Evolutionary conservation across 306 rosid genomes (phyloP).

Genomic region (Dalbergia cochinchinensis): DNA sequence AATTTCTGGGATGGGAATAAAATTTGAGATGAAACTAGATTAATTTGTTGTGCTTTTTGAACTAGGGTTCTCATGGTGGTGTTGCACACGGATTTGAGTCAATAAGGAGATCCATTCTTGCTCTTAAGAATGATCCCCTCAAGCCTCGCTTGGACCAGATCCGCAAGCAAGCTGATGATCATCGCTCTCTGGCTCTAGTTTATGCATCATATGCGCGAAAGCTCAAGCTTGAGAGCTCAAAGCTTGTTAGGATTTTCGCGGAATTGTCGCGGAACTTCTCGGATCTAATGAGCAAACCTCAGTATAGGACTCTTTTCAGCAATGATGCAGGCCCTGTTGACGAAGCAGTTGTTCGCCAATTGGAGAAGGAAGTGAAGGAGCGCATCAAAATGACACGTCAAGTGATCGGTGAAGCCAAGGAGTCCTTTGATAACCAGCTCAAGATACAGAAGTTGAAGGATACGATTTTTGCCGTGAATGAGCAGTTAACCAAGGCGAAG

Average conservation of each 20-base stretch:
- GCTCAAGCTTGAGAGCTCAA: constrained; percentile 91
- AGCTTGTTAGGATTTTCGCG: constrained; percentile 83
- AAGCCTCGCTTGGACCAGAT: constrained; percentile 93
- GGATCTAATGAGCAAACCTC: constrained; percentile 77
- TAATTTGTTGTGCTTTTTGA: constrained; percentile 26
- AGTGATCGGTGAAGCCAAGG: constrained; percentile 85
- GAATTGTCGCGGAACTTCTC: constrained; percentile 80
- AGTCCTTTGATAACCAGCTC: constrained; percentile 90
- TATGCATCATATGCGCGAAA: constrained; percentile 86
- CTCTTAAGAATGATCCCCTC: constrained; percentile 84
- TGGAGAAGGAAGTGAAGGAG: constrained; percentile 96
- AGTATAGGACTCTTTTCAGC: constrained; percentile 59
- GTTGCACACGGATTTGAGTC: constrained; percentile 58
- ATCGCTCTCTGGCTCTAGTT: constrained; percentile 71
- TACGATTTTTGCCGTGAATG: constrained; percentile 86
- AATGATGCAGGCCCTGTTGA: constrained; percentile 68
- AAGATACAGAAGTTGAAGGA: constrained; percentile 97
- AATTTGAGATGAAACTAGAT: constrained; percentile 21
- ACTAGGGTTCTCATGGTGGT: constrained; percentile 65
- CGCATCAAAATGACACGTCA: constrained; percentile 82
- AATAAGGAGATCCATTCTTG: constrained; percentile 73
- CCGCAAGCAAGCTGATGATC: constrained; percentile 95
- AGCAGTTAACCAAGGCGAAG: constrained; percentile 84
- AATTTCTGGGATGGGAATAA: neutral
- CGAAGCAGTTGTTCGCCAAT: constrained; percentile 74